Base-by-base conservation (phyloP, 805 yeast species). In the Barnettozyma vustinii region DNA sequence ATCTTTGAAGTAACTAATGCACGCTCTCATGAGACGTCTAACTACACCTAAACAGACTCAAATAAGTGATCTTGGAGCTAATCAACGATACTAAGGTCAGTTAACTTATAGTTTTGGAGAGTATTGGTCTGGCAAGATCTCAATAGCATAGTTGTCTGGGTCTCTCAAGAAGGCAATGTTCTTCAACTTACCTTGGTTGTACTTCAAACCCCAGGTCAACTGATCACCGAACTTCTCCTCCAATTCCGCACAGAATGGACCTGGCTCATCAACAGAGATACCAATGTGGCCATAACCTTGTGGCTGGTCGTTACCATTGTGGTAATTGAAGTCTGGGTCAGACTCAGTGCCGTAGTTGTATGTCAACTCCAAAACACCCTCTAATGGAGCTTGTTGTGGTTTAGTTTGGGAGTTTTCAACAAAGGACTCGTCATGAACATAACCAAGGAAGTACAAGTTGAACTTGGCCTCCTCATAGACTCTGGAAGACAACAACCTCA, bases 311-410 rank as follows among this genome's bases (percentile, higher is more conserved):
- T 90, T 89, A 51, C 96, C 96, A 54, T 79, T 81, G 68, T 90
- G 96, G 67, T 92, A 94, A 45, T 74, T 69, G 70, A 89, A 87
- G 5, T 76, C 74, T 16, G 76, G 74, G 53, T 92, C 96, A 19
- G 70, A 61, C 64, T 94, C 99, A 20, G 97, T 88, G 20, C 98
- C 99, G 84, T 89, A 92, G 71, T 94, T 94, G 71, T 89, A 92
- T 42, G 98, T 92, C 63, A 94, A 75, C 69, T 94, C 99, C 48
- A 94, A 66, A 12, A 94, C 68, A 19, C 92, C 83, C 64, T 87
- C 89, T 52, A 81, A 70, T 45, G 56, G 45, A 6, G 75, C 65
- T 56, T 72, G 76, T 3, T 58, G 56, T 2, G 47, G 54, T 32
- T 48, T 59, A 4, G 63, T 56, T 48, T 73, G 68, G 33, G 71